A percentile compares a stretch with the other conserved stretches of the same genome.
Conservation (phyloP, 2,329 filamentous ascomycete species). For the Aspergillaceae sp. region DNA sequence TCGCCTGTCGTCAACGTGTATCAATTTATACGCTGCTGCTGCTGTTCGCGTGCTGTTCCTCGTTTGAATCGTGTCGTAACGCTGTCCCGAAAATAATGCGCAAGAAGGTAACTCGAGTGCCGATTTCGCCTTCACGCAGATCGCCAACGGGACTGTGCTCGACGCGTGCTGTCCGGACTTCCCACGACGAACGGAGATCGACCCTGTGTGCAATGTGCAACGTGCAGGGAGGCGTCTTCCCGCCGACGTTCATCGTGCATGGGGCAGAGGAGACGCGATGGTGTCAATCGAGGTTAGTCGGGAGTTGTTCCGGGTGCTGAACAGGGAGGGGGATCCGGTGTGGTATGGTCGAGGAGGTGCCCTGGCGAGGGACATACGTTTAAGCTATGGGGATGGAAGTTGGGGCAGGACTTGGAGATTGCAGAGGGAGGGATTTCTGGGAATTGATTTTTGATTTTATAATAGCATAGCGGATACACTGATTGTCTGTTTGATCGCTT, state of each 20-base stretch:
- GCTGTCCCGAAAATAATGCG: no score
- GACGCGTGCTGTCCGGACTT: conserved; percentile 21
- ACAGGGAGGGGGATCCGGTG: conserved; percentile 23
- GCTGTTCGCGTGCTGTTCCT: no score
- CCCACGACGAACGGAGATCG: conserved; percentile 16
- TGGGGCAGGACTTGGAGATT: conserved; percentile 26
- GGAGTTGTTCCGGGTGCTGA: conserved; percentile 18
- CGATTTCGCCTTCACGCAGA: conserved; percentile 34
- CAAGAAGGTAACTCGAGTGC: no score
- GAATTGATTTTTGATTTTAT: neutral
- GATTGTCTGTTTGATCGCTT: neutral
- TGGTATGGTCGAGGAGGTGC: conserved; percentile 28
- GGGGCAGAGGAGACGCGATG: conserved; percentile 29
- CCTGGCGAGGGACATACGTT: conserved; percentile 39
- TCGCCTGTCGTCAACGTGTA: no score
- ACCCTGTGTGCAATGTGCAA: conserved; percentile 28
- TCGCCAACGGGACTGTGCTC: conserved; percentile 33
- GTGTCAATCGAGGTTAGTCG: conserved; percentile 31
- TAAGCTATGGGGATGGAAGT: conserved; percentile 35
- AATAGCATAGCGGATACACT: neutral
- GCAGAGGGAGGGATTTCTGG: conserved; percentile 26
- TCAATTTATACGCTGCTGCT: no score
- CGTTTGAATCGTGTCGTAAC: no score
- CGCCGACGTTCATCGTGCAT: conserved; percentile 38
- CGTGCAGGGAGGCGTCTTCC: conserved; percentile 12